Evolutionary conservation across 176 grass and related monocot genomes (phyloP).

Genomic region (Carex scoparia): DNA sequence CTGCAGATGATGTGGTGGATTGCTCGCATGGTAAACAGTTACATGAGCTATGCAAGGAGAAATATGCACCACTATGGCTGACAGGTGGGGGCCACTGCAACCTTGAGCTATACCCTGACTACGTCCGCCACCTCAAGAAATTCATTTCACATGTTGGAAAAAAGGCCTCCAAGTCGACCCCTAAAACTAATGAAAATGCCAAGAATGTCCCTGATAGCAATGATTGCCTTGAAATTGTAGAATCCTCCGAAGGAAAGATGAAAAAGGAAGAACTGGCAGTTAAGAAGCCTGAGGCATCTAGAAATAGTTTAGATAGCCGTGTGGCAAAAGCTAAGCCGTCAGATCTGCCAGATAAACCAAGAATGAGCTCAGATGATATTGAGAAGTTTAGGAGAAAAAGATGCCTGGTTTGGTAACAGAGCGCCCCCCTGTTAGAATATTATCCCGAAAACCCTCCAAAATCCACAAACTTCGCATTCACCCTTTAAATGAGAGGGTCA

Average conservation of each 20-base stretch:
- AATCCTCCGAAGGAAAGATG: conserved; percentile 10
- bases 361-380: conserved; percentile 84
- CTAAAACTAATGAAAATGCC: conserved; percentile 7
- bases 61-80: conserved; percentile 88
- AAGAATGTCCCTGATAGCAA: background rate
- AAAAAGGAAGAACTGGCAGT: conserved; percentile 40
- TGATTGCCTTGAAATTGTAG: conserved; percentile 17
- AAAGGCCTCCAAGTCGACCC: background rate
- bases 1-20: conserved; percentile 89
- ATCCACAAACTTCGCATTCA: background rate
- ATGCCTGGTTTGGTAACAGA: conserved; percentile 77
- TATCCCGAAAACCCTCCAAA: background rate
- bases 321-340: conserved; percentile 71
- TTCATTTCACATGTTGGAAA: conserved; percentile 21
- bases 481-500: background rate
- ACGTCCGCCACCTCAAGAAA: conserved; percentile 52
- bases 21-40: conserved; percentile 93
- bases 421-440: background rate
- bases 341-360: conserved; percentile 70
- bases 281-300: conserved; percentile 56
- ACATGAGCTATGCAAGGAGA: conserved; percentile 92
- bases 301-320: conserved; percentile 82
- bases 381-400: conserved; percentile 67
- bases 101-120: conserved; percentile 90
- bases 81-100: conserved; percentile 94